Conservation (phyloP, 345 rosid species). For the Eucalyptus albens region DNA sequence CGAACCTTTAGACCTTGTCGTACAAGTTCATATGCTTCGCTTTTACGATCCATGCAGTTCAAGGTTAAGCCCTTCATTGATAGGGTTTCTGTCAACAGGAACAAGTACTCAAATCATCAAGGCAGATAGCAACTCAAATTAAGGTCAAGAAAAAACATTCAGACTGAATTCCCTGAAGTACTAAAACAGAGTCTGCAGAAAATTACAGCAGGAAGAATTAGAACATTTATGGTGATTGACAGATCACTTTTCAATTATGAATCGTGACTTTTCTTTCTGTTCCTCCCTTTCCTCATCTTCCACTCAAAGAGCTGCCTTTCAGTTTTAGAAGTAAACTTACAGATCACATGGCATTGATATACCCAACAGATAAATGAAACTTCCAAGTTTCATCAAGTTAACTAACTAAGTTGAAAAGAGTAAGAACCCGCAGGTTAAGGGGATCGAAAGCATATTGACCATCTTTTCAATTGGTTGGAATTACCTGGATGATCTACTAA, state of each 20-base stretch:
- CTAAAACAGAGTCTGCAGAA: not conserved
- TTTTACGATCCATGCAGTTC: constrained; percentile 98
- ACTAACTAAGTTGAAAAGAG: not conserved
- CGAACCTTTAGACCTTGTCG: constrained; percentile 86
- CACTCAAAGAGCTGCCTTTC: not conserved
- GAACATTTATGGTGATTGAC: not conserved
- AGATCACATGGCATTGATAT: not conserved
- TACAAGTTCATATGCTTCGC: constrained; percentile 97
- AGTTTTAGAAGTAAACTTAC: not conserved
- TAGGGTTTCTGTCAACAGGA: constrained; percentile 62
- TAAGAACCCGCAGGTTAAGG: not conserved
- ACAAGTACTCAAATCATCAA: not conserved
- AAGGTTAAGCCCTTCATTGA: constrained; percentile 98
- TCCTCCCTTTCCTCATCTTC: not conserved
- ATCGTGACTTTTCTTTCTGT: not conserved
- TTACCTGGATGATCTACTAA: not conserved
- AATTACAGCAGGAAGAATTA: not conserved
- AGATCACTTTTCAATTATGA: not conserved
- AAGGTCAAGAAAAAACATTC: not conserved
- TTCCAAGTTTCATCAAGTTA: not conserved
- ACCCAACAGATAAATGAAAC: not conserved
- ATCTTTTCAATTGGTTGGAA: not conserved
- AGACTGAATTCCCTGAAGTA: not conserved
- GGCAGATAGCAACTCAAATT: not conserved
- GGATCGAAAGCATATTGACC: not conserved